Evolutionary conservation across 179 eudicot species (phyloP).

Genomic region (Silene coronaria): DNA sequence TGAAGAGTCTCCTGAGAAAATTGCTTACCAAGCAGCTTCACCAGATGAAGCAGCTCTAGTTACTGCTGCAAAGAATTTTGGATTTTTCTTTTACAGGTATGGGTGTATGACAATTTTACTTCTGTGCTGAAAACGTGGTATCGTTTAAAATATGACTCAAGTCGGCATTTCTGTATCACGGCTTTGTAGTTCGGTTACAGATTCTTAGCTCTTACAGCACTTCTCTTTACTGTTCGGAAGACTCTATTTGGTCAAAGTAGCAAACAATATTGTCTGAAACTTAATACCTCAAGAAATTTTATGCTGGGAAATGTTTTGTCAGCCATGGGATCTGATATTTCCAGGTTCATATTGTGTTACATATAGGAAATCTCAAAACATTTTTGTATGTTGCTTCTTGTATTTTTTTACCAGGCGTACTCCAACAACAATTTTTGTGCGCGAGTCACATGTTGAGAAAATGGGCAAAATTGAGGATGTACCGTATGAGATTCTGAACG

Average conservation of each 20-base stretch:
- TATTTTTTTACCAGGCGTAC: slow-evolving; percentile 60
- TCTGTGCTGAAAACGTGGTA: not conserved
- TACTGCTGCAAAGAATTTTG: slow-evolving; percentile 91
- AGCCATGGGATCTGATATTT: not conserved
- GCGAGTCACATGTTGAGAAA: slow-evolving; percentile 91
- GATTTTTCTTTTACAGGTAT: slow-evolving; percentile 97
- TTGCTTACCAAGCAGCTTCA: slow-evolving; percentile 91
- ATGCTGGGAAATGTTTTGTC: slow-evolving; percentile 4
- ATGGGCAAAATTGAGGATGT: slow-evolving; percentile 80
- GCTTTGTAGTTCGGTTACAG: not conserved
- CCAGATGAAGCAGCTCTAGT: slow-evolving; percentile 99
- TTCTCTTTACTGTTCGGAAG: not conserved
- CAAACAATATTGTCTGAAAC: not conserved
- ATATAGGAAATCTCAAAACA: not conserved
- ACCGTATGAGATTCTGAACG: slow-evolving; percentile 83
- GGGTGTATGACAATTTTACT: slow-evolving; percentile 11
- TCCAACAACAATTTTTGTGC: slow-evolving; percentile 82
- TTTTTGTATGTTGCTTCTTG: slow-evolving; percentile 11
- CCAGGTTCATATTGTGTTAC: not conserved
- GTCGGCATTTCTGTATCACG: not conserved
- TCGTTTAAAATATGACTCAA: not conserved
- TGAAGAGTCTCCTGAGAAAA: slow-evolving; percentile 83
- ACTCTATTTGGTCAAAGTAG: not conserved
- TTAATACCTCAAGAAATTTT: not conserved
- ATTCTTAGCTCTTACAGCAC: not conserved